Evolutionary conservation across 495 filamentous ascomycete species (phyloP).

Genomic region (Xylaria flabelliformis): DNA sequence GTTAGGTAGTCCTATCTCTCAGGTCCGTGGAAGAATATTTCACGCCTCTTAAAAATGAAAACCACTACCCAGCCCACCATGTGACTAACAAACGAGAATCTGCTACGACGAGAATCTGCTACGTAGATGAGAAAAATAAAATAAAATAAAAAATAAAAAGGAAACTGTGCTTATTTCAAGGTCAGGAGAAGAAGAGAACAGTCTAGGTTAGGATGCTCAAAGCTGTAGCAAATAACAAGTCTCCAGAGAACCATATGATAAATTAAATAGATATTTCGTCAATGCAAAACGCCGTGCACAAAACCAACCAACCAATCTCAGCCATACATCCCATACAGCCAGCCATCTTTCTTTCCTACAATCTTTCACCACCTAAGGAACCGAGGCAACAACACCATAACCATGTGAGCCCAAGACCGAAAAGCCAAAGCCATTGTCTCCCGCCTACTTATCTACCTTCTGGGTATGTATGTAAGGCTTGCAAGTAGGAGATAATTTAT

Average conservation of each 20-base stretch:
- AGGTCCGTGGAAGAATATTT: too few species aligned
- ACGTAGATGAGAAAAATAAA: too few species aligned
- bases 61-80: too few species aligned
- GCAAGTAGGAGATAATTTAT: neutral
- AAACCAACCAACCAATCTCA: neutral
- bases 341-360: neutral
- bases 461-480: neutral
- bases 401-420: neutral
- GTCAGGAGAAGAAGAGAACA: too few species aligned
- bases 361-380: neutral
- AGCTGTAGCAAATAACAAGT: too few species aligned
- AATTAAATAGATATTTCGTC: slow-evolving; percentile 1
- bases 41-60: too few species aligned
- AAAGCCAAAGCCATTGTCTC: neutral
- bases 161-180: too few species aligned
- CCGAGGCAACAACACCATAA: neutral
- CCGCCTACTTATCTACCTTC: neutral
- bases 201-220: too few species aligned
- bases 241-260: neutral
- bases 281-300: slow-evolving; percentile 1
- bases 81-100: too few species aligned
- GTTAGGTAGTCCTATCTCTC: too few species aligned
- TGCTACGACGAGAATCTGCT: too few species aligned
- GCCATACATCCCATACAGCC: neutral
- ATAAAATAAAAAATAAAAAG: too few species aligned